Base-by-base conservation (phyloP, 192 early-diverging fungal species). In the Entrophospora sp. region DNA sequence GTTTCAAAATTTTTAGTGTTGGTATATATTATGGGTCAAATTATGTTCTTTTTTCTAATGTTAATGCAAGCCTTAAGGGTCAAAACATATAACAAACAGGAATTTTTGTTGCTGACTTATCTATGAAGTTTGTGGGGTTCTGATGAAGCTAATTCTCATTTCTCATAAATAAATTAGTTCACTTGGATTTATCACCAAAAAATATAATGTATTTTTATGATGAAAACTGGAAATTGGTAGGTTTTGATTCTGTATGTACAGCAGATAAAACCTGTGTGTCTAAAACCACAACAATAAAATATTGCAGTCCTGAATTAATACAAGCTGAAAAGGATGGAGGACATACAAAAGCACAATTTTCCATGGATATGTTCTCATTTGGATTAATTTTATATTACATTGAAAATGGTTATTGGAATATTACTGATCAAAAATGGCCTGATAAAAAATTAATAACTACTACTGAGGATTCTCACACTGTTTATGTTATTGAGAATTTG, bases 191-290 rank as follows among this genome's bases (percentile, higher is more conserved):
- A 35, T 12, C 53, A 31, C 53, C 53, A 30, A n/a, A n/a, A 56
- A 35, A 56, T n/a, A 56, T 56, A 31, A 56, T 56, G 53, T 56
- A 20, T 18, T 56, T 56, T 56, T n/a, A 56, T 20, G 32, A 56
- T 16, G 53, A 35, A 56, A 35, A 16, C 0, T 56, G 53, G 53
- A 56, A 56, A n/a, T 34, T 56, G 30, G 28, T 56, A 13, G 53
- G 31, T 56, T 56, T 56, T 56, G 53, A 56, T 16, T 14, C 53
- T 10, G 53, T 28, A 5, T 56, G 53, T 56, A 30, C 31, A 14
- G 53, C 3, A 13, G 30, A 25, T 16, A 12, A 7, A 28, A 28
- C 27, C 3, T 16, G 18, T 56, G 10, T 30, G 18, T n/a, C 18
- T 30, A 35, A 34, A 7, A 7, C 28, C 27, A 34, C 12, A 30